phyloP scores from a whole-genome alignment of 768 basidiomycete genomes.

The Tulasnella calospora region DNA sequence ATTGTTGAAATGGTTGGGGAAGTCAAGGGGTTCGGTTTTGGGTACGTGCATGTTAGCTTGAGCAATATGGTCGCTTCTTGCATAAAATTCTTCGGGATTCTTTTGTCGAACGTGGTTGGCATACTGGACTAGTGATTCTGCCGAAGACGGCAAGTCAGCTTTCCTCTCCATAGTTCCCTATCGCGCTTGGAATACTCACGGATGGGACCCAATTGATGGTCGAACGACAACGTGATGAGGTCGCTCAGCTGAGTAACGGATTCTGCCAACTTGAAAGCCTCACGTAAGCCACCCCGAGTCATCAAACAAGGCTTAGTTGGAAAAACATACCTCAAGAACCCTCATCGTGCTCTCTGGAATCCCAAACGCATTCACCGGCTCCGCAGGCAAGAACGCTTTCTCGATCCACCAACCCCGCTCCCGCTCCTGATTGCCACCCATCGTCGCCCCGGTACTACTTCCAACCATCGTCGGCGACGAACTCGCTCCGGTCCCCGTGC shows the following conservation, averaged over 20 bases:
- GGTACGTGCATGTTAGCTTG: background rate
- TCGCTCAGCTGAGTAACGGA: conserved; percentile 77
- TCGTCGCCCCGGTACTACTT: conserved; percentile 3
- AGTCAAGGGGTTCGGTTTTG: background rate
- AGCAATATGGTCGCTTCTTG: background rate
- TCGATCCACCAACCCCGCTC: conserved; percentile 47
- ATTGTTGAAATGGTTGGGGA: conserved; percentile 1
- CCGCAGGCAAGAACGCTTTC: conserved; percentile 63
- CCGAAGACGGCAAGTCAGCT: background rate
- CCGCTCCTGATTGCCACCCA: conserved; percentile 5
- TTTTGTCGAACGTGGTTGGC: conserved; percentile 4
- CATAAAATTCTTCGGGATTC: conserved; percentile 1
- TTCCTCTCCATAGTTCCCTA: background rate
- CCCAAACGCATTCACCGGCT: conserved; percentile 83
- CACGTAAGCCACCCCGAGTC: background rate
- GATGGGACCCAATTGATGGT: conserved; percentile 54
- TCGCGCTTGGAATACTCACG: conserved; percentile 44
- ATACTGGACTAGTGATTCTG: conserved; percentile 12
- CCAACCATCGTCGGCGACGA: conserved; percentile 17
- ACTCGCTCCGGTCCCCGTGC: conserved; percentile 24
- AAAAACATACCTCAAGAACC: conserved; percentile 63
- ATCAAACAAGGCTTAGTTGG: background rate
- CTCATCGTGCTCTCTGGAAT: conserved; percentile 87
- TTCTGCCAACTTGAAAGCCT: conserved; percentile 58
- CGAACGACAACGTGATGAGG: conserved; percentile 60